These are phyloP conservation scores for Xylaria intraflava DNA, from an alignment of 495 filamentous ascomycete genomes.

Conservation along the genomic window DNA sequence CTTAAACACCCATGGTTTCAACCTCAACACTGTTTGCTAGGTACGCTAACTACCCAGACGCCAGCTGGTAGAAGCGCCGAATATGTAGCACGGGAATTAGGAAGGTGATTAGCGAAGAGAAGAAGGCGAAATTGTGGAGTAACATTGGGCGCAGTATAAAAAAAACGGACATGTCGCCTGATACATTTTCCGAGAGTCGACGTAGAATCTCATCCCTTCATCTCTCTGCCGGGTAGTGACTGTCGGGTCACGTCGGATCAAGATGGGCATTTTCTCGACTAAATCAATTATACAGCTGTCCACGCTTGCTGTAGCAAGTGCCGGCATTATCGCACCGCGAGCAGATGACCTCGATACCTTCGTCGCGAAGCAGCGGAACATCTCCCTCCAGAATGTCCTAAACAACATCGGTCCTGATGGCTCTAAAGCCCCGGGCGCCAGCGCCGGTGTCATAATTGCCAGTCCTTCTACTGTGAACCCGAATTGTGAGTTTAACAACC, in stretches of 20 bases:
- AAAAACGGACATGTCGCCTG: background rate
- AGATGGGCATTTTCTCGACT: conserved; percentile 7
- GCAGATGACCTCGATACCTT: conserved; percentile 27
- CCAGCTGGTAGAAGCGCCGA: background rate
- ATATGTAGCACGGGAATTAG: background rate
- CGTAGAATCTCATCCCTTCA: background rate
- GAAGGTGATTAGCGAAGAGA: background rate
- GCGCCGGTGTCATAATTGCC: conserved; percentile 47
- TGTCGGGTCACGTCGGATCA: background rate
- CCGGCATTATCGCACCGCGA: background rate
- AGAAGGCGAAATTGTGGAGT: background rate
- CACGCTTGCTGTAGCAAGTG: conserved; percentile 8
- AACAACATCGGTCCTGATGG: conserved; percentile 54
- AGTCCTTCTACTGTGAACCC: conserved; percentile 49
- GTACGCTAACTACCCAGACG: background rate
- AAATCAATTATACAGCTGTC: conserved; percentile 1
- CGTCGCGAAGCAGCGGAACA: conserved; percentile 25
- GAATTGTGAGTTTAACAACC: conserved; percentile 39
- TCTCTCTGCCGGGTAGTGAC: background rate
- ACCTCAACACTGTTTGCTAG: background rate
- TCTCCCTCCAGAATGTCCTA: conserved; percentile 48
- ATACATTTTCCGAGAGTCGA: background rate
- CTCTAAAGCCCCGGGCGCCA: conserved; percentile 34
- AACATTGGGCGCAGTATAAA: background rate
- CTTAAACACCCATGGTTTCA: background rate